Percentiles rank a stretch among this genome's conserved stretches.
phyloP scores from a whole-genome alignment of 495 filamentous ascomycete genomes.

The Tuber indicum region DNA sequence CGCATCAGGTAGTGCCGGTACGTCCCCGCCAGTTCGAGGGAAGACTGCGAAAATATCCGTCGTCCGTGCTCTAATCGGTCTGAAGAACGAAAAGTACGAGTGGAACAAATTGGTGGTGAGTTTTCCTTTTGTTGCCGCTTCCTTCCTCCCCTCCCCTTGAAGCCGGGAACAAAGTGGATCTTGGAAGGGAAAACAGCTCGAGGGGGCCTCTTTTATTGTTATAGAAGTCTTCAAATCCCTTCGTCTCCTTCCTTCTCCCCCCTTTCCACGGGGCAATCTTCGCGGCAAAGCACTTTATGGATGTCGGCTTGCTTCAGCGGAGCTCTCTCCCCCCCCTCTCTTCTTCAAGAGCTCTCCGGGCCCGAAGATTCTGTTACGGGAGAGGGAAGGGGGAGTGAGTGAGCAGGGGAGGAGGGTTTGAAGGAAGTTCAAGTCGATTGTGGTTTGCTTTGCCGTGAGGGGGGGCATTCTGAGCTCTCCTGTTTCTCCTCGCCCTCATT shows the following conservation, averaged over 20 bases:
- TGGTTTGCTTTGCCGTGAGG: background rate
- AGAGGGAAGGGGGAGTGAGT: background rate
- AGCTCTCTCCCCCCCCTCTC: background rate
- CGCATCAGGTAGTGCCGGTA: background rate
- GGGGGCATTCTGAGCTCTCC: background rate
- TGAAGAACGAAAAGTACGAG: slow-evolving; percentile 1
- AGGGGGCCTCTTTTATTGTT: background rate
- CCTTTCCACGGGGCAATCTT: background rate
- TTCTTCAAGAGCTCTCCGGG: background rate
- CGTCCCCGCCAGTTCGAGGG: slow-evolving; percentile 1
- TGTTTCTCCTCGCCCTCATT: background rate
- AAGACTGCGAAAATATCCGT: slow-evolving; percentile 1
- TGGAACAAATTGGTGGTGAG: slow-evolving; percentile 5
- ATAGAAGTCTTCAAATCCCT: background rate
- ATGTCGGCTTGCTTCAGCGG: background rate
- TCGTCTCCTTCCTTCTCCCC: background rate
- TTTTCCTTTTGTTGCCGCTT: background rate
- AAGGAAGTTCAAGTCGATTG: background rate
- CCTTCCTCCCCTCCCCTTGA: background rate
- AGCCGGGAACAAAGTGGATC: background rate
- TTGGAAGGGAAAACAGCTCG: background rate
- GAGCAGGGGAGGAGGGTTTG: background rate
- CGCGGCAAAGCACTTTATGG: background rate
- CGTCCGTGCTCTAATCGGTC: background rate
- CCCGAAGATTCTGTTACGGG: background rate